Percentiles rank a stretch among this genome's conserved stretches.
phyloP scores from a whole-genome alignment of 306 rosid genomes.

The Dryas octopetala region DNA sequence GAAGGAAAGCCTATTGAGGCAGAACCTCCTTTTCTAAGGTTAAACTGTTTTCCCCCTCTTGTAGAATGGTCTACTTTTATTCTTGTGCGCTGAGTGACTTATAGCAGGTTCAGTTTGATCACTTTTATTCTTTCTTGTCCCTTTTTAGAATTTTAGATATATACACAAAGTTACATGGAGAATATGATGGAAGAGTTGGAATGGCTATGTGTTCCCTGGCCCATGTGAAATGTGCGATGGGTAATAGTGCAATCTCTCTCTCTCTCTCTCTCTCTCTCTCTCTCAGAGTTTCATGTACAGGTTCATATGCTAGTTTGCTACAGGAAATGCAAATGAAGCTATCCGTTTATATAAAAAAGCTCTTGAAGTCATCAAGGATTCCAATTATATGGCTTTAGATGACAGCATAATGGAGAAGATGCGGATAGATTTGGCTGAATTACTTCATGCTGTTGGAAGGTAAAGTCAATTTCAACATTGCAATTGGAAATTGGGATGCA shows the following conservation, averaged over 20 bases:
- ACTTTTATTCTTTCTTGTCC: constrained; percentile 24
- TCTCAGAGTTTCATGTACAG: background rate
- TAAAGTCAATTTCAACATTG: constrained; percentile 33
- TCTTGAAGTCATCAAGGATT: constrained; percentile 63
- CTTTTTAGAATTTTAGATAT: constrained; percentile 60
- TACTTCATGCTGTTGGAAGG: constrained; percentile 84
- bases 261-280: constrained; percentile 21
- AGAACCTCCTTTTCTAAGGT: constrained; percentile 77
- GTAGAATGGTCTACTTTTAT: constrained; percentile 7
- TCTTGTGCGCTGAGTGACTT: constrained; percentile 1
- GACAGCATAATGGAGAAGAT: constrained; percentile 76
- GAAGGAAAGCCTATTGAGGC: constrained; percentile 70
- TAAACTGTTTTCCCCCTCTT: constrained; percentile 18
- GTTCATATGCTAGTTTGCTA: constrained; percentile 22
- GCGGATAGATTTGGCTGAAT: constrained; percentile 78
- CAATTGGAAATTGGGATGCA: background rate
- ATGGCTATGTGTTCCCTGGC: constrained; percentile 85
- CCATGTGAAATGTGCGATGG: constrained; percentile 74
- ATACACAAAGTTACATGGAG: constrained; percentile 63
- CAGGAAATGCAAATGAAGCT: constrained; percentile 86
- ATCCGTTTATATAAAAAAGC: constrained; percentile 58
- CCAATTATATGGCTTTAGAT: constrained; percentile 66
- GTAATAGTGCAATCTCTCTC: constrained; percentile 42
- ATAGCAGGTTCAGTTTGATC: constrained; percentile 1
- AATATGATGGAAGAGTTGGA: constrained; percentile 83